A percentile compares a stretch with the other conserved stretches of the same genome.
phyloP scores from a whole-genome alignment of 2,329 filamentous ascomycete species.

The Thelonectria blattea region DNA sequence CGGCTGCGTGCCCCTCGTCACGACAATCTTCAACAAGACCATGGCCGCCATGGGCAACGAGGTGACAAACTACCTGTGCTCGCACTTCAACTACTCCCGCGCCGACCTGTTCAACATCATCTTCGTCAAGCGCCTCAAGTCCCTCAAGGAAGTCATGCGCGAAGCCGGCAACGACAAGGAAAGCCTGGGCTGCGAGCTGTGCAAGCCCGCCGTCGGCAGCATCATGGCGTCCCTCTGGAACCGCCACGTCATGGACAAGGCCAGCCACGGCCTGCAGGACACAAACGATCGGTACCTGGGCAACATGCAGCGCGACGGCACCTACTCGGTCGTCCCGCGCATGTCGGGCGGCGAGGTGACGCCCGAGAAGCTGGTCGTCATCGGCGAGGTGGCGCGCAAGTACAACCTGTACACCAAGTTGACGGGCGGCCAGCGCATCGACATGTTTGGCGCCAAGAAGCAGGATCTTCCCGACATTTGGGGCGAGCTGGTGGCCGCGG shows the following conservation, averaged over 20 bases:
- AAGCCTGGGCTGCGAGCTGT: conserved; percentile 83
- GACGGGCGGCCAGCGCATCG: conserved; percentile 88
- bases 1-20: conserved; percentile 87
- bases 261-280: conserved; percentile 78
- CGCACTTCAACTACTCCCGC: conserved; percentile 83
- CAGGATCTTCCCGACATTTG: conserved; percentile 85
- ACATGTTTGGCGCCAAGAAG: conserved; percentile 91
- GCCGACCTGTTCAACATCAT: conserved; percentile 91
- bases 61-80: conserved; percentile 84
- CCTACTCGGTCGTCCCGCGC: conserved; percentile 85
- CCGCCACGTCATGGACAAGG: conserved; percentile 76
- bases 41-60: conserved; percentile 87
- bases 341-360: conserved; percentile 88
- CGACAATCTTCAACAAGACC: conserved; percentile 87
- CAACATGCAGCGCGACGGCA: conserved; percentile 91
- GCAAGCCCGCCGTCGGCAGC: conserved; percentile 81
- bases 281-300: conserved; percentile 89
- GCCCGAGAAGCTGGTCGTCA: conserved; percentile 81
- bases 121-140: conserved; percentile 78
- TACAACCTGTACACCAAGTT: conserved; percentile 90
- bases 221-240: conserved; percentile 87
- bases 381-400: conserved; percentile 83
- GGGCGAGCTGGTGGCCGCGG: conserved; percentile 78
- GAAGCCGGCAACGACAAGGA: conserved; percentile 73
- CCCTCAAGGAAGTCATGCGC: conserved; percentile 78